Conservation (phyloP, 148 eudicot genomes). For the Silene conica region DNA sequence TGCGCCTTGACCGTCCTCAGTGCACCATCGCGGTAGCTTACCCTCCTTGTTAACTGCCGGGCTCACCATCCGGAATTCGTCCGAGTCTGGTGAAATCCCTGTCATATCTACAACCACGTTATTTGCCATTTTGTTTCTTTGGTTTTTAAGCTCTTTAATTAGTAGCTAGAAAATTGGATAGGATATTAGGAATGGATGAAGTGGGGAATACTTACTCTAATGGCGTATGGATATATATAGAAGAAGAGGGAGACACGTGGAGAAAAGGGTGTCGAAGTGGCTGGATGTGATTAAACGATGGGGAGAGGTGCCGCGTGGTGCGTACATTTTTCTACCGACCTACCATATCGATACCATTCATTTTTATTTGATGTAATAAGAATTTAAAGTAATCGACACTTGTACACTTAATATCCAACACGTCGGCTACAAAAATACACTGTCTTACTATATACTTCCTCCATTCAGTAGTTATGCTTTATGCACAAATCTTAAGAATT, state of each 20-base stretch:
- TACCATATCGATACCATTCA: too few species aligned
- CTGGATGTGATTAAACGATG: neutral
- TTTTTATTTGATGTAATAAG: too few species aligned
- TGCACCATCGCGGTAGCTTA: slow-evolving; percentile 47
- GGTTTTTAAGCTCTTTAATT: too few species aligned
- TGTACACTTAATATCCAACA: too few species aligned
- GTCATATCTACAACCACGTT: neutral
- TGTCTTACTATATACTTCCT: too few species aligned
- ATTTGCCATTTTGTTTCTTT: neutral
- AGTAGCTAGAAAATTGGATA: too few species aligned
- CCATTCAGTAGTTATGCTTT: too few species aligned
- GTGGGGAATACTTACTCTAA: neutral
- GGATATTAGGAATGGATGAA: too few species aligned
- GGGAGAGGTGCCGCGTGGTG: neutral
- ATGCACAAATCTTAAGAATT: too few species aligned
- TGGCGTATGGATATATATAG: neutral
- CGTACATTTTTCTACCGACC: too few species aligned
- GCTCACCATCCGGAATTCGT: slow-evolving; percentile 48
- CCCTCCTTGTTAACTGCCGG: slow-evolving; percentile 45
- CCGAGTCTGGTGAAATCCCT: neutral
- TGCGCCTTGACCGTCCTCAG: slow-evolving; percentile 59
- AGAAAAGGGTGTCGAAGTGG: neutral
- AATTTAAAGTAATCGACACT: too few species aligned
- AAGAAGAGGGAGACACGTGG: neutral
- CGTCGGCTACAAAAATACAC: too few species aligned